Percentiles rank a stretch among this genome's conserved stretches.
Conservation (phyloP, 768 basidiomycete genomes). For the Boletus sensibilis region DNA sequence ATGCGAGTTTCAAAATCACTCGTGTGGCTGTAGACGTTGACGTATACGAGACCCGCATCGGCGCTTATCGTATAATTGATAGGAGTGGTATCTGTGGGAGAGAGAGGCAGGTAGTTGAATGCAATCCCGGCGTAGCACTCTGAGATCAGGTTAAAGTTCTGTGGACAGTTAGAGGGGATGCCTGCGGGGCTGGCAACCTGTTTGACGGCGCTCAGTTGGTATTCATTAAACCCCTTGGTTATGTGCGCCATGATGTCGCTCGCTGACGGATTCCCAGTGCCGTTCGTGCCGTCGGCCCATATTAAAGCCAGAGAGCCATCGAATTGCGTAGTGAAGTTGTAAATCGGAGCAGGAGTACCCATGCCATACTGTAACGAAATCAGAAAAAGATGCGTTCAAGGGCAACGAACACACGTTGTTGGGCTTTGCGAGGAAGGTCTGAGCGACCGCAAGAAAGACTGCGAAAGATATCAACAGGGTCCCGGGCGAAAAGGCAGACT, state of each 20-base stretch:
- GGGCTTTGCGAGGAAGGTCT: slow-evolving; percentile 55
- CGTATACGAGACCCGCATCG: slow-evolving; percentile 60
- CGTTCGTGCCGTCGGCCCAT: slow-evolving; percentile 70
- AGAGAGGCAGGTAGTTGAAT: slow-evolving; percentile 56
- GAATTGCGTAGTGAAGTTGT: slow-evolving; percentile 46
- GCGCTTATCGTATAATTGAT: slow-evolving; percentile 71
- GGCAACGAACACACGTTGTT: slow-evolving; percentile 48
- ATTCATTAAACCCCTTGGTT: slow-evolving; percentile 47
- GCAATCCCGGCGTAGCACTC: slow-evolving; percentile 67
- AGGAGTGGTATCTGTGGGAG: slow-evolving; percentile 29
- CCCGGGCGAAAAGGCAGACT: background rate
- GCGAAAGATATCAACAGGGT: background rate
- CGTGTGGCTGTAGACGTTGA: slow-evolving; percentile 63
- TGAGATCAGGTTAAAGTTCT: slow-evolving; percentile 71
- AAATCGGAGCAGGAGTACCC: slow-evolving; percentile 54
- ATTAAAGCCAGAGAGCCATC: slow-evolving; percentile 52
- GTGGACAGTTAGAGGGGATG: slow-evolving; percentile 59
- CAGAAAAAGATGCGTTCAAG: background rate
- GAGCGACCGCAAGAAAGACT: slow-evolving; percentile 63
- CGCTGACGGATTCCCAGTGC: slow-evolving; percentile 53
- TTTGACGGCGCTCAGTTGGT: slow-evolving; percentile 49
- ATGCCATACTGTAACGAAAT: slow-evolving; percentile 51
- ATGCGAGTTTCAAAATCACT: slow-evolving; percentile 69
- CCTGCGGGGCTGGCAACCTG: slow-evolving; percentile 46
- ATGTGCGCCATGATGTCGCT: slow-evolving; percentile 59